Conservation (phyloP, 345 rosid genomes). For the Erodium maritimum region DNA sequence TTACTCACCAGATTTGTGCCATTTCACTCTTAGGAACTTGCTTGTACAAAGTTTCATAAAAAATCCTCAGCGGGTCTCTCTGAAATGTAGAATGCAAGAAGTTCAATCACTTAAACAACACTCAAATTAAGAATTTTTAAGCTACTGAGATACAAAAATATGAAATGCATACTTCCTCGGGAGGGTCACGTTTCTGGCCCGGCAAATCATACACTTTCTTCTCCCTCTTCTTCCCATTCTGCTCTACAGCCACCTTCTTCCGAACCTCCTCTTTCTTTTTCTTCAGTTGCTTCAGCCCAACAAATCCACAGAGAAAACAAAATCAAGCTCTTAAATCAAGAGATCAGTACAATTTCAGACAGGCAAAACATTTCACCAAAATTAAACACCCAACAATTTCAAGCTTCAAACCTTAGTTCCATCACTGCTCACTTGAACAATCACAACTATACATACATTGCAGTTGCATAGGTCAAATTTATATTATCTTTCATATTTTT, state of each 20-base stretch:
- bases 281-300: background rate
- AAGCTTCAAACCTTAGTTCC: too few relatives aligned
- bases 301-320: background rate
- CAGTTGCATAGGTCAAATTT: too few relatives aligned
- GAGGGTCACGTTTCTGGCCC: conserved; percentile 84
- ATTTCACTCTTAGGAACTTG: conserved; percentile 76
- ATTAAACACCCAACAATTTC: background rate
- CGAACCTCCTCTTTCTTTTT: background rate
- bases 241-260: conserved; percentile 17
- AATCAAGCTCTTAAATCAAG: background rate
- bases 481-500: too few relatives aligned
- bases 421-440: too few relatives aligned
- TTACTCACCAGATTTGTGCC: conserved; percentile 88
- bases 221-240: conserved; percentile 31
- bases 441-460: background rate
- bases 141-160: background rate
- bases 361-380: background rate
- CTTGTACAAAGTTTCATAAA: conserved; percentile 39
- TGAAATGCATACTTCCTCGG: conserved; percentile 48
- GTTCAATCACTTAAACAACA: too few relatives aligned
- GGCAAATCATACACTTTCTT: conserved; percentile 76
- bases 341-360: background rate
- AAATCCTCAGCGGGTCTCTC: conserved; percentile 95
- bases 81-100: conserved; percentile 25
- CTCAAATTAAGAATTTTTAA: background rate